A percentile compares a stretch with the other conserved stretches of the same genome.
phyloP scores from a whole-genome alignment of 1,139 yeast genomes.

The Suhomyces terraborum region DNA sequence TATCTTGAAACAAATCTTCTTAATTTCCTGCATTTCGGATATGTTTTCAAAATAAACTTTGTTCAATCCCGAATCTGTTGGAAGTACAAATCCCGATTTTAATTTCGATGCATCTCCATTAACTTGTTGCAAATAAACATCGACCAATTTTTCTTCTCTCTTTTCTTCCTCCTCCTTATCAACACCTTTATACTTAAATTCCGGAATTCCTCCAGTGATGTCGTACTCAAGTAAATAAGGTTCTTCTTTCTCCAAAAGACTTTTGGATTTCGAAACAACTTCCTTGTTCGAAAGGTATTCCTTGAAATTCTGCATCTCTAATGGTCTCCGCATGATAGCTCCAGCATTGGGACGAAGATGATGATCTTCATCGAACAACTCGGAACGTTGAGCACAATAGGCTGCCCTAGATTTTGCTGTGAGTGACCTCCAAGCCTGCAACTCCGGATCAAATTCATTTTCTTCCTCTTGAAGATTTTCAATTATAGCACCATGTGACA shows the following conservation, averaged over 20 bases:
- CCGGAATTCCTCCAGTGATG: slow-evolving; percentile 77
- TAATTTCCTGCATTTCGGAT: slow-evolving; percentile 78
- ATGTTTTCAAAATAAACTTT: slow-evolving; percentile 66
- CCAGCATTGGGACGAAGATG: slow-evolving; percentile 64
- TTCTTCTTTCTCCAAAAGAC: slow-evolving; percentile 59
- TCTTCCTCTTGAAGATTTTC: slow-evolving; percentile 40
- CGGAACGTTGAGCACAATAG: slow-evolving; percentile 68
- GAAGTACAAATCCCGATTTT: slow-evolving; percentile 35
- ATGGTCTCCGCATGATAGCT: slow-evolving; percentile 64
- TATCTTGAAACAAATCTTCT: slow-evolving; percentile 86
- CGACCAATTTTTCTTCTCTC: slow-evolving; percentile 53
- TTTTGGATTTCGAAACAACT: slow-evolving; percentile 44
- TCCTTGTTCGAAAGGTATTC: slow-evolving; percentile 48
- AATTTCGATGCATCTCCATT: slow-evolving; percentile 31
- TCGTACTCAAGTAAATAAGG: slow-evolving; percentile 84
- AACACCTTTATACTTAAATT: slow-evolving; percentile 54
- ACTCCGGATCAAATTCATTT: slow-evolving; percentile 34
- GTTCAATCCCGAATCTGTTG: slow-evolving; percentile 58
- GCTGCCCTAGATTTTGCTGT: slow-evolving; percentile 81
- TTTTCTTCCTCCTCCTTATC: slow-evolving; percentile 50
- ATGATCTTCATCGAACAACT: slow-evolving; percentile 58
- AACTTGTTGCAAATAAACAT: slow-evolving; percentile 35
- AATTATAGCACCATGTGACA: slow-evolving; percentile 17
- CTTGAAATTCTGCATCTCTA: slow-evolving; percentile 58
- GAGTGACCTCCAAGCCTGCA: slow-evolving; percentile 76